phyloP scores from a whole-genome alignment of 192 early-diverging fungal genomes.

The Podila verticillata region DNA sequence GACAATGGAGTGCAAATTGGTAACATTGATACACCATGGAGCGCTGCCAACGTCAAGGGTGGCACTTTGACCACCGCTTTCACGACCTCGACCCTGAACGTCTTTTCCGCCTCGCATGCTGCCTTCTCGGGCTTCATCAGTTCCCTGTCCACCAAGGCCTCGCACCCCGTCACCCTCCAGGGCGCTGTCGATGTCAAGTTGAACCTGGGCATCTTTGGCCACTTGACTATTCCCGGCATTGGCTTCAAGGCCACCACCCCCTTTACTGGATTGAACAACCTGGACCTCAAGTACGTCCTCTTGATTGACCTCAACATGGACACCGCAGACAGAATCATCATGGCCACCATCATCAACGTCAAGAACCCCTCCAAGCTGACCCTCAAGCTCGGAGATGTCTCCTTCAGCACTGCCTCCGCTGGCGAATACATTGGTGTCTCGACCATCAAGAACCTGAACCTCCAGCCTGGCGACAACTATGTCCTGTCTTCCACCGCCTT shows the following conservation, averaged over 20 bases:
- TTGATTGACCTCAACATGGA: neutral
- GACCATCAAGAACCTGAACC: conserved; percentile 10
- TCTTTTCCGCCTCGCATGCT: conserved; percentile 23
- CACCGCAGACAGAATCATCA: neutral
- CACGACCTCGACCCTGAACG: conserved; percentile 25
- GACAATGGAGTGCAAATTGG: conserved; percentile 36
- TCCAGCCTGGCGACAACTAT: conserved; percentile 16
- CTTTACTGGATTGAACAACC: conserved; percentile 11
- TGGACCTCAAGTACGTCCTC: conserved; percentile 8
- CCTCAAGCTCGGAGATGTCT: conserved; percentile 10
- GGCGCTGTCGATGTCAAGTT: conserved; percentile 16
- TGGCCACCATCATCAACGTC: conserved; percentile 13
- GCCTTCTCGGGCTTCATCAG: conserved; percentile 30
- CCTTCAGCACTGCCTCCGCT: conserved; percentile 3
- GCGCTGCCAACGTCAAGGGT: conserved; percentile 16
- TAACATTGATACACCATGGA: conserved; percentile 33
- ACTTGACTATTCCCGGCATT: conserved; percentile 6
- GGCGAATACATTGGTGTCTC: neutral
- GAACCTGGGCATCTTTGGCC: conserved; percentile 18
- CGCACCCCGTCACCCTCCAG: conserved; percentile 21
- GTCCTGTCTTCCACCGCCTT: conserved; percentile 6
- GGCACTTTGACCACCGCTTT: conserved; percentile 21
- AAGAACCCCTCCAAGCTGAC: conserved; percentile 12
- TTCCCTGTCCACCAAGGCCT: conserved; percentile 14
- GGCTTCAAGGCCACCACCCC: conserved; percentile 23